Base-by-base conservation (phyloP, 1,284 basidiomycete species). In the Sporisorium scitamineum region DNA sequence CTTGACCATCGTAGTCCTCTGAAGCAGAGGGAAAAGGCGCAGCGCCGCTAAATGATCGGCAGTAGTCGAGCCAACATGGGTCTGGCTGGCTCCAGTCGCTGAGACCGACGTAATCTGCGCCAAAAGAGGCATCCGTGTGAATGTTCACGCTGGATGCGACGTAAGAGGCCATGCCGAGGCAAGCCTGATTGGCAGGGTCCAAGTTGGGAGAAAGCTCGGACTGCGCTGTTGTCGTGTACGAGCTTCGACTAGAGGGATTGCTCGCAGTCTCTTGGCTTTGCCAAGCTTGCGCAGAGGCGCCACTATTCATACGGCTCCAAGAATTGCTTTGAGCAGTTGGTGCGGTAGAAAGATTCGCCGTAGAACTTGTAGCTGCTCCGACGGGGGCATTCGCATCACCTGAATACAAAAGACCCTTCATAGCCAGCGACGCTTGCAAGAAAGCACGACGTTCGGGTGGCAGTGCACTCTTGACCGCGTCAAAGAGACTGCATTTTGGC, bases 381-480 rank as follows among this genome's bases (percentile, higher is more conserved):
- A 20, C 24, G 20, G 26, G 27, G 2, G 27, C 20, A 9, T 26
- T n/a, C 0, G 18, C 5, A 9, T 44, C 37, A 2, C 31, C 16
- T 10, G 45, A 18, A 10, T 54, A 50, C 1, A 42, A 26, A 1
- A 64, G 29, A 0, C 67, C 67, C 27, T 51, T 58, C 48, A 44
- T 59, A 16, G 42, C 44, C 26, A 74, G 29, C 9, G 65, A 65
- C 9, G 61, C 62, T 16, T 74, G 61, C 0, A 74, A 53, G 0
- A 74, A 44, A 13, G 66, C 61, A 9, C 71, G 58, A 50, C 71
- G 50, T 26, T 68, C 71, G 22, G 65, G 71, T 2, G 65, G 65
- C 34, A 74, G 54, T 1, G 71, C 66, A 18, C 65, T 47, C 39
- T 60, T 74, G 54, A 74, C 58, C 1, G 61, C 61, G 27, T 74